Base-by-base conservation (phyloP, 495 filamentous ascomycete genomes). In the Pyrenula aspistea region DNA sequence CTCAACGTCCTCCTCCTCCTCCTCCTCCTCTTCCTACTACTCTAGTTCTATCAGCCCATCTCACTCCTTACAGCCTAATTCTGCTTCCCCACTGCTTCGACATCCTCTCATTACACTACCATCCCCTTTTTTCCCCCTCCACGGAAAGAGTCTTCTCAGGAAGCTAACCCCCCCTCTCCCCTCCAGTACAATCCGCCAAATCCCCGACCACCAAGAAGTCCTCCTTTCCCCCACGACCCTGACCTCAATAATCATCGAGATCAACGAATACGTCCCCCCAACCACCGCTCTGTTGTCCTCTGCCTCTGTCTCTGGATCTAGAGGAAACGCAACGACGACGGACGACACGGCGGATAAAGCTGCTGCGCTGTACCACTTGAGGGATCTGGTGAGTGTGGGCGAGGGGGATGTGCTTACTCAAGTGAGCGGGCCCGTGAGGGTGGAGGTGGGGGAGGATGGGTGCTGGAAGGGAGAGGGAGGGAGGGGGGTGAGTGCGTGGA, bases 161-260 rank as follows among this genome's bases (percentile, higher is more conserved):
- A n/a, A 62, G 57, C 62, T 56, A 25, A 19, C n/a, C n/a, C 15
- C 19, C 52, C 53, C 23, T 53, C 50, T 53, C 50, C 25, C 23
- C 25, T 23, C 53, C 59, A 94, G 88, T 71, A 76, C 75, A 54
- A 81, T 96, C 67, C 89, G 93, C 66, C 83, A 92, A 74, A 83
- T 98, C 48, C 93, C 93, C 51, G 88, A 96, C 67, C 83, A 95
- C 70, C 91, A 98, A 73, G 93, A 98, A 77, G 84, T 96, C 62
- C 95, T 83, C 70, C 83, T 98, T 68, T 89, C 89, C 66, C 68
- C 68, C 20, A 81, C 85, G 57, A 89, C 91, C 53, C 79, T 83
- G 62, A 85, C 88, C 23, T 87, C 77, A 71, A 79, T 95, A 62
- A 90, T 94, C 67, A 75, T 96, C 73, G 93, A 98, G 56, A 86